Evolutionary conservation across 805 yeast genomes (phyloP), one percentile per base, ranked within the genome.

Genomic region (Clavispora santaluciae): DNA sequence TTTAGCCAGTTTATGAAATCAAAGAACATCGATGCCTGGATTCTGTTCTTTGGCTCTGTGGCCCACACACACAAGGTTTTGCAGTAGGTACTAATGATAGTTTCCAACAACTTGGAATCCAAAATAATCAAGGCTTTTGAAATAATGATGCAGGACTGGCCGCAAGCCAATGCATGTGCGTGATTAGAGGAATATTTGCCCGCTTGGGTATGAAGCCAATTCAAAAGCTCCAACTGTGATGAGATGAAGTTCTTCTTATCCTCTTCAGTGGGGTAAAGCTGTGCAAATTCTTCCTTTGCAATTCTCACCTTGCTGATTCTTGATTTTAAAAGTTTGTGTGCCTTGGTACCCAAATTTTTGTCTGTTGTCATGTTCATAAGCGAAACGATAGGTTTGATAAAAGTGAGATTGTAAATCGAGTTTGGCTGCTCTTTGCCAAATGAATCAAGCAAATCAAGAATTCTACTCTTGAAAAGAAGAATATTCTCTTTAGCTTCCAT

Each of bases 1-100:
- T 38, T 72, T 33, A 84, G 57, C 90, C 93, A 90, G 63, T 88
- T 88, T 55, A 85, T 74, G 46, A 87, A 78, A 52, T 89, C 96
- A 49, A 79, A 73, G 57, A 85, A 88, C 54, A 86, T 57, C 10
- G 75, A 66, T 7, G 83, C 68, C 16, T 73, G 72, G 17, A 76
- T 60, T 49, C 74, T 77, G 49, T 76, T 68, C 36, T 65, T 61
- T 13, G 66, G 55, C 45, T 69, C 61, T 16, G 50, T 51, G 33
- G 80, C 72, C 96, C 96, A 89, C 15, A 54, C 51, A 48, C 78
- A 75, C 59, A 87, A 51, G 9, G 83, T 63, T 0, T 56, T 59
- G 5, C 75, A 52, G 60, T 89, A 89, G 10, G 80, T 47, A 36
- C 76, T 79, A 33, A 79, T 65, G 20, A 87, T 66, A 18, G 56